These are phyloP conservation scores for Neofusicoccum ribis DNA, from an alignment of 2,329 filamentous ascomycete genomes.

Conservation along the genomic window DNA sequence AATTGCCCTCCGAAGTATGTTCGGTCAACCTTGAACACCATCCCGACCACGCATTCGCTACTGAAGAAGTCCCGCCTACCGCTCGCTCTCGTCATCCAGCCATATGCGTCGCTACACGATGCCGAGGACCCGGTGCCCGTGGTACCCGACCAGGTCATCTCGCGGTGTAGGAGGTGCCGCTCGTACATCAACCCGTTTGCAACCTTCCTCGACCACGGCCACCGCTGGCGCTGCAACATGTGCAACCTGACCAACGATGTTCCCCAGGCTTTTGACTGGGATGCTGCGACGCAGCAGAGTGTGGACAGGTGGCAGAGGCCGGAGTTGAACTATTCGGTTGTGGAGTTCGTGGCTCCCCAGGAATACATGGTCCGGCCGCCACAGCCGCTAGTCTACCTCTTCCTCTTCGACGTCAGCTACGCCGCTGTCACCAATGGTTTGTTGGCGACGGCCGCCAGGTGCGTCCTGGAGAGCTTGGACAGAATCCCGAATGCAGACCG, in stretches of 20 bases:
- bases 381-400: conserved; percentile 91
- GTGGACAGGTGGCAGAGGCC: conserved; percentile 89
- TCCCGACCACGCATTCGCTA: conserved; percentile 87
- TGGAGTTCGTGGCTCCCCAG: conserved; percentile 96
- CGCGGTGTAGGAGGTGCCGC: conserved; percentile 89
- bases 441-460: conserved; percentile 86
- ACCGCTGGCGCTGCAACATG: conserved; percentile 99
- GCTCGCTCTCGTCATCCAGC: conserved; percentile 93
- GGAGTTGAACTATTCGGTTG: conserved; percentile 93
- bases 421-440: conserved; percentile 86
- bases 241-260: conserved; percentile 98
- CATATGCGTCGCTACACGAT: conserved; percentile 90
- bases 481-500: conserved; percentile 98
- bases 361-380: conserved; percentile 99
- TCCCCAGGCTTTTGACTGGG: conserved; percentile 99
- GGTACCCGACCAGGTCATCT: conserved; percentile 95
- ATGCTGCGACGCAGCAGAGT: conserved; percentile 84
- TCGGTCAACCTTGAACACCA: conserved; percentile 89
- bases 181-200: conserved; percentile 99
- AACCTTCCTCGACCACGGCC: conserved; percentile 92
- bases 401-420: conserved; percentile 93
- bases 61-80: conserved; percentile 97
- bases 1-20: conserved; percentile 95
- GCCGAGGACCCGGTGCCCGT: conserved; percentile 87
- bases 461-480: conserved; percentile 91